Evolutionary conservation across 495 filamentous ascomycete species (phyloP), one percentile per base, ranked within the genome.

Genomic region (Aspergillus baeticus): DNA sequence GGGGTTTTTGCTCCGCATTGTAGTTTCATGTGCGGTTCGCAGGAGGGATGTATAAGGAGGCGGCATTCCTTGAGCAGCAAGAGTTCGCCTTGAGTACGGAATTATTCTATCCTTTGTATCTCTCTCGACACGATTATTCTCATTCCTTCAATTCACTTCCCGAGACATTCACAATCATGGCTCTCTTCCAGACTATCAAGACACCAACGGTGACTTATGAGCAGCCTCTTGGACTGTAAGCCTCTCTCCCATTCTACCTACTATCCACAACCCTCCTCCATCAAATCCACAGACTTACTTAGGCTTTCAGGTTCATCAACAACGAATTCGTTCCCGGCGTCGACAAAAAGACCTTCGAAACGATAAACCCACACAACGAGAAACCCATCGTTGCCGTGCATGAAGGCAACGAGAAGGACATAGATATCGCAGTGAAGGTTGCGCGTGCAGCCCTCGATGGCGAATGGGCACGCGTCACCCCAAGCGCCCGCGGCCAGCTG

Each of bases 371-470:
- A 3, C 53, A 67, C 56, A 74, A 66, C 29, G 71, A 65, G 47
- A 64, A 65, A 20, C 22, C 39, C 15, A 67, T 71, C 29, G 65
- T 61, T 33, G 43, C 45, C 11, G 64, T 74, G 37, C 61, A 58
- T 1, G 64, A 61, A 17, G 71, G 65, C 0, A 61, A 58, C 5
- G 17, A 36, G 7, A 58, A 62, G 6, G 71, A 74, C 42, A 79
- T 87, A 10, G 71, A 79, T 22, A 69, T 77, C 5, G 86, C 85
- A 8, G 78, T 81, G 29, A 65, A 71, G 2, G 81, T 82, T 5
- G 80, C 84, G 29, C 77, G 77, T 26, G 21, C 22, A 0, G 71
- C 63, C 2, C 63, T 70, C 22, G 46, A 52, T 6, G 22, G 36
- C 13, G 33, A 54, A 3, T 72, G 71, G 71, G 62, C 66, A 55